phyloP scores from a whole-genome alignment of 2,329 filamentous ascomycete species.

The Cercospora beticola region DNA sequence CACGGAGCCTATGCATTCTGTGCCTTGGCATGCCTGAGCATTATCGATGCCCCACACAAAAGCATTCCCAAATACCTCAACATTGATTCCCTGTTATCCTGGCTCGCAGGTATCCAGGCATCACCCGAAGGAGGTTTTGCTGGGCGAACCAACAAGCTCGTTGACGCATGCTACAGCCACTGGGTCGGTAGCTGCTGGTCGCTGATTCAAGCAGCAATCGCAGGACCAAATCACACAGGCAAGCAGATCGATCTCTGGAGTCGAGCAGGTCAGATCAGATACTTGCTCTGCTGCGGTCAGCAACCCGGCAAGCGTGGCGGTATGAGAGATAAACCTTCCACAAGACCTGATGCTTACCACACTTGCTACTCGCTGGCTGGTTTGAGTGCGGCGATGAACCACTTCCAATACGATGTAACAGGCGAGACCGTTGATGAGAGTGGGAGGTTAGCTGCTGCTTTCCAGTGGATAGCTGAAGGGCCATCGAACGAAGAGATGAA shows the following conservation, averaged over 20 bases:
- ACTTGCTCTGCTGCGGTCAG: conserved; percentile 88
- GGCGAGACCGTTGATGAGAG: conserved; percentile 19
- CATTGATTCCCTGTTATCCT: conserved; percentile 72
- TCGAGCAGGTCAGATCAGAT: conserved; percentile 79
- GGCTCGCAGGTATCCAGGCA: conserved; percentile 87
- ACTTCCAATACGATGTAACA: conserved; percentile 47
- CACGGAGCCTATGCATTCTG: conserved; percentile 98
- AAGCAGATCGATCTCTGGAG: conserved; percentile 61
- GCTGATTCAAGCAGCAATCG: conserved; percentile 75
- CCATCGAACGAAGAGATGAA: conserved; percentile 54
- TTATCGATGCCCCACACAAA: conserved; percentile 75
- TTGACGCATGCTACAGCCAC: conserved; percentile 97
- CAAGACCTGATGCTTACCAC: conserved; percentile 88
- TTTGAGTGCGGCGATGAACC: conserved; percentile 76
- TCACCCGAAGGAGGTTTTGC: conserved; percentile 89
- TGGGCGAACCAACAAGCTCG: conserved; percentile 93
- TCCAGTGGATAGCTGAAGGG: conserved; percentile 49
- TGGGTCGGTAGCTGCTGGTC: conserved; percentile 97
- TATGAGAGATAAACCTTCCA: conserved; percentile 88
- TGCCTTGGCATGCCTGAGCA: conserved; percentile 81
- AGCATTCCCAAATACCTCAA: conserved; percentile 76
- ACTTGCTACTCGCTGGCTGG: conserved; percentile 89
- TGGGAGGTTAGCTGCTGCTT: conserved; percentile 41
- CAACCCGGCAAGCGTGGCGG: conserved; percentile 68
- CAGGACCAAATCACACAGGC: conserved; percentile 47